Evolutionary conservation across 2,329 filamentous ascomycete genomes (phyloP), one percentile per base, ranked within the genome.

Genomic region (Aspergillus flavus): DNA sequence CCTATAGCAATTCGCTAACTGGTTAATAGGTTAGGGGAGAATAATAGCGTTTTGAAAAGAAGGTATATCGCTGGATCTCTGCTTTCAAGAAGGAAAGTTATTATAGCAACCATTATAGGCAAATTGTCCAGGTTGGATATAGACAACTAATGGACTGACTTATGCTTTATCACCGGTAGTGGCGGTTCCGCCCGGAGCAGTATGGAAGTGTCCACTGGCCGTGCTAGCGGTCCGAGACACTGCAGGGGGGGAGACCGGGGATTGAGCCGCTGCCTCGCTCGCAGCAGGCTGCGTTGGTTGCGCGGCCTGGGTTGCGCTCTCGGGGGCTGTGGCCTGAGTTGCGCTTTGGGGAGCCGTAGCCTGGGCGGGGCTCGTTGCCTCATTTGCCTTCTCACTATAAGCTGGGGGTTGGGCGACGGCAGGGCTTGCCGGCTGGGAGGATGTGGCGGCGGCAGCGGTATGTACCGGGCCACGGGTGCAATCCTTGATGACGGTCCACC

Each of bases 401-500:
- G 65, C 64, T 1, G 73, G 72, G 6, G 73, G 73, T n/a, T 69
- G 63, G 2, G 59, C 36, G 21, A 57, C 64, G 4, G 66, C 58
- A 11, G 69, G 69, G 56, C 62, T 66, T 11, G 63, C 36, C 12
- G 66, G 58, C 12, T 62, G 61, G 36, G 61, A 53, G 14, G 65
- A 52, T 14, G 61, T 41, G 19, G 39, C 58, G 36, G 65, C 64
- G 7, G 69, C 58, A 14, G 65, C 64, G 41, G 64, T 57, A 3
- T 61, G 52, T 14, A 58, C 52, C 21, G 68, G 64, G 26, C 58
- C 58, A 16, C 69, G 69, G 43, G 70, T 71, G 30, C 70, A 69
- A 5, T 76, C 74, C 68, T 75, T 78, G 72, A 97, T 90, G 67
- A 92, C 82, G 39, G 90, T 86, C 79, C 89, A 93, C 94, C 94